Percentiles rank a stretch among this genome's conserved stretches.
These are phyloP conservation scores for Afroboletus lepidellus DNA, from an alignment of 1,284 basidiomycete species.

Conservation along the genomic window DNA sequence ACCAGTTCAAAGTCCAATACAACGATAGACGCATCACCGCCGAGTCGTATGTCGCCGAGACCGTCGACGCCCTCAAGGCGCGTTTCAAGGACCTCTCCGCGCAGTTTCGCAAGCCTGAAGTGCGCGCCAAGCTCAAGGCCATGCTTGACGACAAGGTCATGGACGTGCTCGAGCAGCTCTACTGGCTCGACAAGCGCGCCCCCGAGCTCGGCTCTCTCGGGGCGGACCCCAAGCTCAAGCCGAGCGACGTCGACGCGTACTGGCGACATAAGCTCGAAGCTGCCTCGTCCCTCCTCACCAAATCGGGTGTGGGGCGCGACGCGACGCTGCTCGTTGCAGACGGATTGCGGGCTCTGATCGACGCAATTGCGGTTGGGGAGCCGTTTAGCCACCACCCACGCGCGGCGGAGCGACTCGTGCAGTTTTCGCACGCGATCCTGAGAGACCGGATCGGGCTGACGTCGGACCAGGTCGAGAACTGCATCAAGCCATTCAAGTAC, in stretches of 20 bases:
- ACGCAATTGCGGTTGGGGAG: constrained; percentile 83
- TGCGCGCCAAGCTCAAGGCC: constrained; percentile 83
- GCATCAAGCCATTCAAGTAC: constrained; percentile 99
- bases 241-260: constrained; percentile 84
- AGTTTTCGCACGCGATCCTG: constrained; percentile 91
- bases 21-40: constrained; percentile 94
- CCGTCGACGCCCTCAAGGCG: constrained; percentile 89
- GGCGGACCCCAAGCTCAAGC: constrained; percentile 68
- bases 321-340: constrained; percentile 95
- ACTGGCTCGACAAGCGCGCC: constrained; percentile 91
- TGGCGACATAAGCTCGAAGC: constrained; percentile 97
- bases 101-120: constrained; percentile 87
- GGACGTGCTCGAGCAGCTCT: constrained; percentile 95
- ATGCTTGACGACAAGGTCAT: constrained; percentile 96
- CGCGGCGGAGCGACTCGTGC: constrained; percentile 84
- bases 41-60: constrained; percentile 97
- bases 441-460: constrained; percentile 90
- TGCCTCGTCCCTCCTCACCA: constrained; percentile 88
- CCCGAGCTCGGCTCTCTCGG: constrained; percentile 74
- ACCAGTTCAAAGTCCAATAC: constrained; percentile 99
- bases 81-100: constrained; percentile 86
- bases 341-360: constrained; percentile 85
- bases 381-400: constrained; percentile 91
- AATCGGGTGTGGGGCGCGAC: constrained; percentile 94
- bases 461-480: constrained; percentile 98